Evolutionary conservation across 2,329 filamentous ascomycete genomes (phyloP), one percentile per base, ranked within the genome.

Genomic region (Coniella lustricola): DNA sequence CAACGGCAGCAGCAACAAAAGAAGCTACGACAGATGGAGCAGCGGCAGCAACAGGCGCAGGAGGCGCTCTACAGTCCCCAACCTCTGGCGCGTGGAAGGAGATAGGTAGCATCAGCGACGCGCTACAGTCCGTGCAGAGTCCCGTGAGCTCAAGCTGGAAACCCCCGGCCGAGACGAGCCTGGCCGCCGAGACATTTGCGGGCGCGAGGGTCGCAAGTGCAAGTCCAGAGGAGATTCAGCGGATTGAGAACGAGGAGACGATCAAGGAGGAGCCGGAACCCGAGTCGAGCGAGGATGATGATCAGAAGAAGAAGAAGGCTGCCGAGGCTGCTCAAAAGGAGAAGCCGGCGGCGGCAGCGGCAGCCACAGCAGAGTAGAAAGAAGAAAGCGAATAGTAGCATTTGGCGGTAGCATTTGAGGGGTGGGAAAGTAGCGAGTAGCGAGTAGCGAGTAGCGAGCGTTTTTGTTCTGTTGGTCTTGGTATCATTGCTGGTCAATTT

Each of bases 61-160:
- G 55, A 9, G 56, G 61, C 3, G 67, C 66, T 4, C 63, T 75
- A 18, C 72, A 74, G 52, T 73, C 71, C 1, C 71, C 73, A 1
- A 73, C 67, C 7, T 65, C 66, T 9, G 64, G 67, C 7, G 66
- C 68, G n/a, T 73, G 70, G 71, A 64, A 61, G 46, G 57, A 57
- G 12, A 55, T 57, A 9, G 45, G 55, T 5, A 58, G 35, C 13
- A 48, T 34, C 32, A 22, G 62, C 39, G 50, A 54, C 16, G 55
- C 59, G 3, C 58, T 59, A 43, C 59, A 62, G 44, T 59, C 37
- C 13, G 55, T 74, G 37, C 73, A 75, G 59, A 70, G 67, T 53
- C 72, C 62, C 14, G 59, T 55, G 31, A 57, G 56, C 43, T 62
- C 56, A 31, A 59, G 54, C 41, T 75, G 70, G 72, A 70, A 66